Percentiles rank a stretch among this genome's conserved stretches.
Evolutionary conservation across 2,329 filamentous ascomycete species (phyloP).

Genomic region (Pseudogymnoascus sp.): DNA sequence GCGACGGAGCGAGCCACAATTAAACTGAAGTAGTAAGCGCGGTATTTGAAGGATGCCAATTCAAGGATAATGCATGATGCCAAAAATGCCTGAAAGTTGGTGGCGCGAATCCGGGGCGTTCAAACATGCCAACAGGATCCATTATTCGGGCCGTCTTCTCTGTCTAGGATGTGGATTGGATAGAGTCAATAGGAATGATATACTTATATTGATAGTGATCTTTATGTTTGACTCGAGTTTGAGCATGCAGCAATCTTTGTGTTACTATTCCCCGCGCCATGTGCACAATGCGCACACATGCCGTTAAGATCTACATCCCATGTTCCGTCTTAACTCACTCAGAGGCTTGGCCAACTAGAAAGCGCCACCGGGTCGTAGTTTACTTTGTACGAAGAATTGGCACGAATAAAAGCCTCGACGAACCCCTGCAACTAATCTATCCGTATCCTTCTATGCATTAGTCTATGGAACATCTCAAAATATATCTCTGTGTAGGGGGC

Average conservation of each 20-base stretch:
- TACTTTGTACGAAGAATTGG: neutral
- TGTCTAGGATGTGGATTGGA: neutral
- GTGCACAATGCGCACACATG: neutral
- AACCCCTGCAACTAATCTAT: neutral
- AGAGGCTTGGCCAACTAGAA: neutral
- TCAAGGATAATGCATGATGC: neutral
- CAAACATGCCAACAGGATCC: neutral
- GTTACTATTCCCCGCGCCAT: neutral
- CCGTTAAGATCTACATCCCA: neutral
- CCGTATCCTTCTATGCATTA: neutral
- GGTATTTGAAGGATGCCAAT: neutral
- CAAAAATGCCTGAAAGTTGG: neutral
- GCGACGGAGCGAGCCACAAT: neutral
- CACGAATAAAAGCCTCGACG: neutral
- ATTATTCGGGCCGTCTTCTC: neutral
- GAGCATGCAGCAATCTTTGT: neutral
- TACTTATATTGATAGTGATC: neutral
- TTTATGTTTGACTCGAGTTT: neutral
- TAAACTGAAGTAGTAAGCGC: neutral
- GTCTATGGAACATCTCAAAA: neutral
- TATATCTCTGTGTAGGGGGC: neutral
- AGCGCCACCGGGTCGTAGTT: constrained; percentile 1
- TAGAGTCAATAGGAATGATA: neutral
- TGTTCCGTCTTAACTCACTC: constrained; percentile 2
- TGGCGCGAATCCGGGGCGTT: neutral